phyloP scores from a whole-genome alignment of 768 basidiomycete species.

The Russula sp. region DNA sequence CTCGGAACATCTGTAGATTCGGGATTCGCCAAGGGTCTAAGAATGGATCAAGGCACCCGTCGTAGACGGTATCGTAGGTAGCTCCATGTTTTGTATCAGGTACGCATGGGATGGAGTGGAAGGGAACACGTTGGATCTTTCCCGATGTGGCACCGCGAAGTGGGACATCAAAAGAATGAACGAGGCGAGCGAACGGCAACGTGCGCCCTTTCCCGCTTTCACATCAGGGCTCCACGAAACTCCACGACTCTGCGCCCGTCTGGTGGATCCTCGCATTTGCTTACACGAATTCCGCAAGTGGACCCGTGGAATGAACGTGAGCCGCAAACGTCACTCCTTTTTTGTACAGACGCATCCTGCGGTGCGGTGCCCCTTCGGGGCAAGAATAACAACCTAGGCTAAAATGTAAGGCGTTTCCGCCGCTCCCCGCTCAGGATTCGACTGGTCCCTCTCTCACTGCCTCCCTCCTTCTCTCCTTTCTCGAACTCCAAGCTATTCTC shows the following conservation, averaged over 20 bases:
- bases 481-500: neutral
- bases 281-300: neutral
- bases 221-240: slow-evolving; percentile 6
- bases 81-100: neutral
- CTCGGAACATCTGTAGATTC: neutral
- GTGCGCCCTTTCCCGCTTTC: neutral
- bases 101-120: neutral
- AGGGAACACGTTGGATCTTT: neutral
- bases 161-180: neutral
- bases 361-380: neutral
- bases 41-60: neutral
- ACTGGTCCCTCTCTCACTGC: neutral
- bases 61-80: neutral
- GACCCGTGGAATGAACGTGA: neutral
- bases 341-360: neutral
- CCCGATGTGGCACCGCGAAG: slow-evolving; percentile 5
- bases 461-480: too few relatives aligned
- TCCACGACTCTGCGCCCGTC: slow-evolving; percentile 1
- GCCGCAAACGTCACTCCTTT: neutral
- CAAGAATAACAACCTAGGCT: neutral
- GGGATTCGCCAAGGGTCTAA: neutral
- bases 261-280: neutral
- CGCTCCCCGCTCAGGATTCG: neutral
- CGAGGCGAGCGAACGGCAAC: slow-evolving; percentile 1
- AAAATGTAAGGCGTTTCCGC: neutral